Conservation (phyloP, 208 protist species). For the Wallacemonas rigidus region DNA sequence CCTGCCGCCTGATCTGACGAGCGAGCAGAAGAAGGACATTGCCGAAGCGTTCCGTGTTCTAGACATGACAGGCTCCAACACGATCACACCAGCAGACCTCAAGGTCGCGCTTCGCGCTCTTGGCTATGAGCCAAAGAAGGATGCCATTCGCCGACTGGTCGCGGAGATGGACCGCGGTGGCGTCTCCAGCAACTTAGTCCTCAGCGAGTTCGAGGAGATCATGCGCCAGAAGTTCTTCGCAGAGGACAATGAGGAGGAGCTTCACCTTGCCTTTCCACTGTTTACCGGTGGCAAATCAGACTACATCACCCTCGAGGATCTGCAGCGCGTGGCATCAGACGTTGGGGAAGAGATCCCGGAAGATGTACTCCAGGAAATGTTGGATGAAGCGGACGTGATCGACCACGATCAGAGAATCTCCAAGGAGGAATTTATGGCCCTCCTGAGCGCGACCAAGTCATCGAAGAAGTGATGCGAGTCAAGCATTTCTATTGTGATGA, state of each 20-base stretch:
- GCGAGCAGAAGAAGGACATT: conserved; percentile 91
- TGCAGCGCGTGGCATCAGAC: conserved; percentile 93
- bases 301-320: conserved; percentile 96
- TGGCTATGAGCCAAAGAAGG: conserved; percentile 95
- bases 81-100: conserved; percentile 92
- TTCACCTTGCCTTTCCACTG: conserved; percentile 93
- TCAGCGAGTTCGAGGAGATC: conserved; percentile 90
- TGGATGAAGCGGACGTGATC: conserved; percentile 93
- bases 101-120: conserved; percentile 95
- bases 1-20: conserved; percentile 79
- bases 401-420: conserved; percentile 95
- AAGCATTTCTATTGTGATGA: too few species aligned
- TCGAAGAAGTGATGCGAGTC: conserved; percentile 23
- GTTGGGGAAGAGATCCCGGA: conserved; percentile 96
- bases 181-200: conserved; percentile 89
- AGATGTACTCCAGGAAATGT: conserved; percentile 96
- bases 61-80: conserved; percentile 93
- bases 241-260: conserved; percentile 90
- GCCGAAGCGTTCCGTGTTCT: conserved; percentile 96
- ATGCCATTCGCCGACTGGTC: conserved; percentile 90
- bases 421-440: conserved; percentile 94
- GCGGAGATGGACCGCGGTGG: conserved; percentile 92
- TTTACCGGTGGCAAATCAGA: conserved; percentile 95
- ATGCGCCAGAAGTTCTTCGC: conserved; percentile 91
- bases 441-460: conserved; percentile 74